Evolutionary conservation across 768 basidiomycete species (phyloP).

Genomic region (Suillus americanus): DNA sequence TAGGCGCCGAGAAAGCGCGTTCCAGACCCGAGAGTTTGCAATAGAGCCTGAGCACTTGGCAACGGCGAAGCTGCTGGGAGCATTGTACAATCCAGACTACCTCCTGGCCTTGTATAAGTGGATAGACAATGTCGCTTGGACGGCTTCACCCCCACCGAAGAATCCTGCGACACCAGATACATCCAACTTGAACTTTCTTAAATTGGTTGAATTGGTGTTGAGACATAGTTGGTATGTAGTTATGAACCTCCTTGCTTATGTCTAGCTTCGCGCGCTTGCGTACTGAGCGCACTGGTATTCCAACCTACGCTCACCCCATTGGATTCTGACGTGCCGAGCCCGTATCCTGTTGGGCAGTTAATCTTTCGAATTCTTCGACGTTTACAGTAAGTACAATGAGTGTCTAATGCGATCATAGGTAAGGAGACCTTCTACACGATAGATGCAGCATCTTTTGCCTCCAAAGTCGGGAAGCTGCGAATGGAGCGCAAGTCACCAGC

Average conservation of each 20-base stretch:
- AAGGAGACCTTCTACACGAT: background rate
- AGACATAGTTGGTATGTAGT: background rate
- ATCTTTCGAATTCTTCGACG: background rate
- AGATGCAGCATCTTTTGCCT: background rate
- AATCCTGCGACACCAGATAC: slow-evolving; percentile 30
- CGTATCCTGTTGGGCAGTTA: background rate
- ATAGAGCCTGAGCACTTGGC: slow-evolving; percentile 32
- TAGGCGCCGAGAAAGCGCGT: too few relatives aligned
- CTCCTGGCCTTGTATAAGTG: slow-evolving; percentile 12
- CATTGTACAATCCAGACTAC: slow-evolving; percentile 31
- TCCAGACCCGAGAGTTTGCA: slow-evolving; percentile 21
- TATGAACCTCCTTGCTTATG: background rate
- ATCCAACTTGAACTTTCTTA: slow-evolving; percentile 18
- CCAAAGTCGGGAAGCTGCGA: background rate
- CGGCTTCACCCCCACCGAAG: slow-evolving; percentile 33
- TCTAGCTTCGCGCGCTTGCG: background rate
- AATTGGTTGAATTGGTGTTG: background rate
- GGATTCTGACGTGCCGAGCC: background rate
- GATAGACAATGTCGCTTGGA: slow-evolving; percentile 32
- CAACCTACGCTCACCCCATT: background rate
- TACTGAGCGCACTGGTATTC: background rate
- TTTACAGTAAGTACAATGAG: background rate
- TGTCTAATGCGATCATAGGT: background rate
- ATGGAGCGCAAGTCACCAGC: background rate
- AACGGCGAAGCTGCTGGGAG: slow-evolving; percentile 31